Percentiles rank a stretch among this genome's conserved stretches.
These are phyloP conservation scores for Caulochytrium protostelioides DNA, from an alignment of 371 early-diverging fungal species.

Conservation along the genomic window DNA sequence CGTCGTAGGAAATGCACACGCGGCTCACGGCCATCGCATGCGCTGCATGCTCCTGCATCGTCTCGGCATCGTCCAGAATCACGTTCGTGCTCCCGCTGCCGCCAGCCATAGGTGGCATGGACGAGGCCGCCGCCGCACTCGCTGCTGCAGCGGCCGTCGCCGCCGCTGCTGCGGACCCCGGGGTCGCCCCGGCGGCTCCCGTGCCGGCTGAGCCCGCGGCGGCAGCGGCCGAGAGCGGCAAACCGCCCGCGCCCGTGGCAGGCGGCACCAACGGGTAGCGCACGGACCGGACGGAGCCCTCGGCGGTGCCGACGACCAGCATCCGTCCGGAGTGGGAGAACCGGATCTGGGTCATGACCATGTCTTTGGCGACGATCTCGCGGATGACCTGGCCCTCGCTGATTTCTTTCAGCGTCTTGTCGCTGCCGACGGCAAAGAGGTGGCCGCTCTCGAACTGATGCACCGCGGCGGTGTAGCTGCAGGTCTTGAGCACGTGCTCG, in stretches of 20 bases:
- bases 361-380: constrained; percentile 17
- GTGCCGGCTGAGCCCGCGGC: too few species aligned
- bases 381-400: constrained; percentile 21
- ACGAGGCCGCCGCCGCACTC: too few species aligned
- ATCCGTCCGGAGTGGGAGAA: constrained; percentile 24
- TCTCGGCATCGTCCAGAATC: constrained; percentile 14
- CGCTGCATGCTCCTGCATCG: constrained; percentile 26
- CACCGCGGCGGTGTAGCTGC: constrained; percentile 21
- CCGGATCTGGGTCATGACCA: constrained; percentile 19
- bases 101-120: too few species aligned
- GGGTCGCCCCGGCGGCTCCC: too few species aligned
- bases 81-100: too few species aligned
- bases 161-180: too few species aligned
- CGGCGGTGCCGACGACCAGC: constrained; percentile 23
- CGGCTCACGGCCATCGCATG: constrained; percentile 18
- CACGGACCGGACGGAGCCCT: too few species aligned
- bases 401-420: constrained; percentile 29
- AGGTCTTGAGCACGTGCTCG: constrained; percentile 28
- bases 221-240: too few species aligned
- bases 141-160: too few species aligned
- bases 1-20: constrained; percentile 19
- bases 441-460: constrained; percentile 12
- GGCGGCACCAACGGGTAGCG: too few species aligned
- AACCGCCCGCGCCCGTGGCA: too few species aligned
- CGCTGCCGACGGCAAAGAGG: constrained; percentile 27